Percentiles rank a stretch among this genome's conserved stretches.
Evolutionary conservation across 129 eudicot species (phyloP).

Genomic region (Centaurea solstitialis): DNA sequence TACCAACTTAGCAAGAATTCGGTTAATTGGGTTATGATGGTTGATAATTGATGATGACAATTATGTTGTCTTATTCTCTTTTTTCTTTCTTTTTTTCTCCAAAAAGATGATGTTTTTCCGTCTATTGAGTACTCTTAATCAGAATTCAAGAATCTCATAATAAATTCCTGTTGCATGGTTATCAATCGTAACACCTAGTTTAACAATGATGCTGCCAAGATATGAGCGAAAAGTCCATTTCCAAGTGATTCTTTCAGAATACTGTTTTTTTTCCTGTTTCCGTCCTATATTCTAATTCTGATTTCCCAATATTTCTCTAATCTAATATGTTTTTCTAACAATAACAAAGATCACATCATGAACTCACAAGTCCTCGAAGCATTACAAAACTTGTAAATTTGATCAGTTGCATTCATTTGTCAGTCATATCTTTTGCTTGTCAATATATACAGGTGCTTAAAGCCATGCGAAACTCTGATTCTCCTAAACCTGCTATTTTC

Average conservation of each 20-base stretch:
- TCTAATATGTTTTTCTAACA: not conserved
- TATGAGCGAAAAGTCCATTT: not conserved
- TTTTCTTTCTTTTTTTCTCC: not conserved
- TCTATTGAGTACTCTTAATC: not conserved
- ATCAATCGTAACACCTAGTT: not conserved
- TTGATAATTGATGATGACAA: not conserved
- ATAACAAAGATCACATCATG: not conserved
- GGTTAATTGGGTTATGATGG: not conserved
- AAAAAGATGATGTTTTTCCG: not conserved
- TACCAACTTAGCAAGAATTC: not conserved
- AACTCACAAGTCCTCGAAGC: not conserved
- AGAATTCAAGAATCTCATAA: not conserved
- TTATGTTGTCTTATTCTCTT: not conserved
- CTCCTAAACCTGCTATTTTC: slow-evolving; percentile 88
- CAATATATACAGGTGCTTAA: slow-evolving; percentile 62
- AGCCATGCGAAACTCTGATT: slow-evolving; percentile 91
- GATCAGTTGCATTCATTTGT: slow-evolving; percentile 3
- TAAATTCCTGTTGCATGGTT: not conserved
- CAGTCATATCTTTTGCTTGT: slow-evolving; percentile 21
- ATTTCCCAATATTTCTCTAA: not conserved
- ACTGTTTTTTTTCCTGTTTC: not conserved
- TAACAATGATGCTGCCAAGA: not conserved
- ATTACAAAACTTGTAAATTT: not conserved
- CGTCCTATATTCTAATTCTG: not conserved
- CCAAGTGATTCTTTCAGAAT: not conserved